Conservation (phyloP, 441 rosid genomes). For the Manihot esculenta region DNA sequence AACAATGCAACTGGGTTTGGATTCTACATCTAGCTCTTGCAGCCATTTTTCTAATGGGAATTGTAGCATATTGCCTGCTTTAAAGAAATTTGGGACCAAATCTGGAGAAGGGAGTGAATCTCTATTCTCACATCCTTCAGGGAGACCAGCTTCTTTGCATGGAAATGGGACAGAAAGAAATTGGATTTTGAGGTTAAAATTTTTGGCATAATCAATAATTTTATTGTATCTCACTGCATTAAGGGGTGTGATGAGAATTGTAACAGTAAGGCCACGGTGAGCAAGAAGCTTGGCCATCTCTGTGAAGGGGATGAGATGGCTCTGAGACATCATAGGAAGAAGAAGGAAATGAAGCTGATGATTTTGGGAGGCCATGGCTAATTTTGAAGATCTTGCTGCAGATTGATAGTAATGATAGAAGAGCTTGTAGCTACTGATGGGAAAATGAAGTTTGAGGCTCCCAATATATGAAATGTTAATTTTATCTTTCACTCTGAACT, state of each 20-base stretch:
- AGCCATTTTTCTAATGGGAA: background rate
- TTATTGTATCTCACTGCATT: slow-evolving; percentile 32
- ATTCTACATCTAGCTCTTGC: background rate
- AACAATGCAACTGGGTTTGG: slow-evolving; percentile 24
- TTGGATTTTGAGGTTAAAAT: slow-evolving; percentile 22
- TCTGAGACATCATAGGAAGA: slow-evolving; percentile 38
- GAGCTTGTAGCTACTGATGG: too few relatives aligned
- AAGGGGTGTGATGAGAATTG: slow-evolving; percentile 34
- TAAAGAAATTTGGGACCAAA: background rate
- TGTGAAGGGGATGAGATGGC: slow-evolving; percentile 37
- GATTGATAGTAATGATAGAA: too few relatives aligned
- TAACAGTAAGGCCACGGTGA: slow-evolving; percentile 25
- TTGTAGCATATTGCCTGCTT: background rate
- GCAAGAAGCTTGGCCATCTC: slow-evolving; percentile 40
- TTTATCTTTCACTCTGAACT: too few relatives aligned
- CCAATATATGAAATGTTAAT: too few relatives aligned
- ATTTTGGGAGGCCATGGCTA: background rate
- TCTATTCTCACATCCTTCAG: slow-evolving; percentile 23
- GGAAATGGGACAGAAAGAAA: slow-evolving; percentile 21
- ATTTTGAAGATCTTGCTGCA: too few relatives aligned
- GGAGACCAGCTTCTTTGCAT: slow-evolving; percentile 20
- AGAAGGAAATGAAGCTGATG: slow-evolving; percentile 34
- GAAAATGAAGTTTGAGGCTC: too few relatives aligned
- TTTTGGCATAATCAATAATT: slow-evolving; percentile 11
- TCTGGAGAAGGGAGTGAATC: slow-evolving; percentile 17